phyloP scores from a whole-genome alignment of 2,329 filamentous ascomycete species.

The Fusarium buharicum region DNA sequence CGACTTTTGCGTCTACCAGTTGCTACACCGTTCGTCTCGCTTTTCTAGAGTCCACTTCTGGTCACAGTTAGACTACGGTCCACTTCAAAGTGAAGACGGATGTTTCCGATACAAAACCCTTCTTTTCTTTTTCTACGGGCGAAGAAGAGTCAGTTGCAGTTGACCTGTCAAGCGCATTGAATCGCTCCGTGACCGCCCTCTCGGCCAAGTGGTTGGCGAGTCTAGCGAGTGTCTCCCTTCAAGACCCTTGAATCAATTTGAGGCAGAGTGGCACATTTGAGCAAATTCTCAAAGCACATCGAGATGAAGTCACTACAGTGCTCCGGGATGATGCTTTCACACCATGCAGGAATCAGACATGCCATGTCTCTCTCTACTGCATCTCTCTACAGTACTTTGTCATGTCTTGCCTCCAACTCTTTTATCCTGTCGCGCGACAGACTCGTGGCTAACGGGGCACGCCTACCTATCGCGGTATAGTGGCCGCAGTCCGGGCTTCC shows the following conservation, averaged over 20 bases:
- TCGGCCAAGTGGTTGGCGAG: slow-evolving; percentile 7
- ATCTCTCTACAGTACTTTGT: slow-evolving; percentile 10
- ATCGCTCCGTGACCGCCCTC: slow-evolving; percentile 10
- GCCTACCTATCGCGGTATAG: slow-evolving; percentile 41
- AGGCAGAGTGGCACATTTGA: slow-evolving; percentile 25
- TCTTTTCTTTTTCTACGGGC: background rate
- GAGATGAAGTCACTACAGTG: slow-evolving; percentile 12
- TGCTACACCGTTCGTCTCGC: slow-evolving; percentile 15
- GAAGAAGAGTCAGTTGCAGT: slow-evolving; percentile 19
- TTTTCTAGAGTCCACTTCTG: slow-evolving; percentile 24
- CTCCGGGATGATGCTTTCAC: background rate
- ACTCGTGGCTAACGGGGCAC: slow-evolving; percentile 40
- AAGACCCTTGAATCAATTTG: slow-evolving; percentile 15
- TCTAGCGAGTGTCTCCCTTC: slow-evolving; percentile 1
- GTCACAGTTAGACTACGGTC: slow-evolving; percentile 5
- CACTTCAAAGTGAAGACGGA: slow-evolving; percentile 22
- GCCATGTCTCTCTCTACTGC: slow-evolving; percentile 1
- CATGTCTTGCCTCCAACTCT: slow-evolving; percentile 15
- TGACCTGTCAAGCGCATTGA: slow-evolving; percentile 9
- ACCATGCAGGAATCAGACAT: slow-evolving; percentile 1
- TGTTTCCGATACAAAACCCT: slow-evolving; percentile 13
- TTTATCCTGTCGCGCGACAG: slow-evolving; percentile 16
- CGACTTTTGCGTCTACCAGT: slow-evolving; percentile 8
- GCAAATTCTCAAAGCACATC: slow-evolving; percentile 7
- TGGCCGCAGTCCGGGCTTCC: slow-evolving; percentile 38